These are phyloP conservation scores for Fennellomyces sp. DNA, from an alignment of 371 early-diverging fungal species.

Conservation along the genomic window DNA sequence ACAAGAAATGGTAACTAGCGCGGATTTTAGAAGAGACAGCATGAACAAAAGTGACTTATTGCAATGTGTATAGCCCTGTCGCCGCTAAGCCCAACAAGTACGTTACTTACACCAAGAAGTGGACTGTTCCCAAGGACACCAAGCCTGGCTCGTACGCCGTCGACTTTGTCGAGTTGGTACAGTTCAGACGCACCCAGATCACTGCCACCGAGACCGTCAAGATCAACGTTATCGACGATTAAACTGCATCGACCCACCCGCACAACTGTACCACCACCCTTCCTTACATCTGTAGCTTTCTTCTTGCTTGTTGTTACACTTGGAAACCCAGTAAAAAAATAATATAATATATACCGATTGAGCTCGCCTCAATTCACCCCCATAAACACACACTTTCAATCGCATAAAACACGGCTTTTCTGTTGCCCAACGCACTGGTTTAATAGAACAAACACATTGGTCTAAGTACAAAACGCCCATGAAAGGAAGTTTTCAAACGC, in stretches of 20 bases:
- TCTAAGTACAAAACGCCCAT: constrained; percentile 6
- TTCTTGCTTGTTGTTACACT: too few relatives aligned
- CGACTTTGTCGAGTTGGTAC: constrained; percentile 40
- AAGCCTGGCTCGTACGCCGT: constrained; percentile 61
- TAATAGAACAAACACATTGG: background rate
- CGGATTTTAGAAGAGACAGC: background rate
- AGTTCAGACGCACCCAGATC: constrained; percentile 38
- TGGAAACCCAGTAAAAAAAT: too few relatives aligned
- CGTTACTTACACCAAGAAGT: constrained; percentile 41
- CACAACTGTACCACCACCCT: background rate
- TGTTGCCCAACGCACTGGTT: background rate
- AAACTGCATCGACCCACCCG: background rate
- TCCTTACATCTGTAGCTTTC: background rate
- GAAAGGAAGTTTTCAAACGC: background rate
- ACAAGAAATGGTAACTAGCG: constrained; percentile 32
- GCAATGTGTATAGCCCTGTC: constrained; percentile 30
- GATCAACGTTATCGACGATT: constrained; percentile 39
- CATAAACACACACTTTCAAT: too few relatives aligned
- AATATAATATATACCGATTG: too few relatives aligned
- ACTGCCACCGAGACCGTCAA: constrained; percentile 44
- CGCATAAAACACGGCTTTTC: background rate
- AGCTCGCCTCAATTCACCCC: background rate
- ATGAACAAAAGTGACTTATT: background rate
- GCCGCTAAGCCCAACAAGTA: constrained; percentile 31
- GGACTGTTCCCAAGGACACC: constrained; percentile 54